Evolutionary conservation across 768 basidiomycete genomes (phyloP).

Genomic region (Naganishia randhawae): DNA sequence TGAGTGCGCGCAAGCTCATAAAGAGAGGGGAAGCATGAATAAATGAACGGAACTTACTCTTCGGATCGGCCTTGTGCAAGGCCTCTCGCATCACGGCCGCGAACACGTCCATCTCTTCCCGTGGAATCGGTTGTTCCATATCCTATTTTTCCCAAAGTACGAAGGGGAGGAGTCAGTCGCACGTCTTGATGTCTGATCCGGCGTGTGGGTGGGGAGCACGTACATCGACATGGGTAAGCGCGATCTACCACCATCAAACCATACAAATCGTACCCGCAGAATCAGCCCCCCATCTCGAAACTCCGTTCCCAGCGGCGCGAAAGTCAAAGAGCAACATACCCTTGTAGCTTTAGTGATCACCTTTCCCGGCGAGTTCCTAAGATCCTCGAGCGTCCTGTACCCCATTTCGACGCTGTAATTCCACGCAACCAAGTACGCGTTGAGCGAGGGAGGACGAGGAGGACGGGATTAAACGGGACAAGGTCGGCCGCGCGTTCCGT

Average conservation of each 20-base stretch:
- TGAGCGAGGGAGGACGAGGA: no score
- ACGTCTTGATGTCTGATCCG: not conserved
- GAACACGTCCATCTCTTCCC: constrained; percentile 39
- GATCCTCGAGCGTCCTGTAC: constrained; percentile 40
- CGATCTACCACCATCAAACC: constrained; percentile 33
- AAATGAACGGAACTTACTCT: constrained; percentile 28
- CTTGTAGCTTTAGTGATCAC: constrained; percentile 36
- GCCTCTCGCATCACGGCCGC: constrained; percentile 32
- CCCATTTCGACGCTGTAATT: constrained; percentile 34
- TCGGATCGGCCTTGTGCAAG: constrained; percentile 39
- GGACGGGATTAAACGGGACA: no score
- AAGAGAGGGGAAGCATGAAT: not conserved
- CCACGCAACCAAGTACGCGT: not conserved
- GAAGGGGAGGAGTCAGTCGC: not conserved
- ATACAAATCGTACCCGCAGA: no score
- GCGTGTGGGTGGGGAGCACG: not conserved
- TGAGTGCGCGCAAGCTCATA: not conserved
- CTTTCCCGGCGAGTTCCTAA: constrained; percentile 30
- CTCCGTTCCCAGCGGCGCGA: no score
- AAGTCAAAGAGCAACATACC: constrained; percentile 27
- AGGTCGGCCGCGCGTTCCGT: no score
- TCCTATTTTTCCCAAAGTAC: constrained; percentile 24
- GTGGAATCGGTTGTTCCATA: constrained; percentile 45
- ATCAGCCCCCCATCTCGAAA: not conserved
- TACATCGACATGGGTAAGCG: constrained; percentile 34